These are phyloP conservation scores for Apocynum venetum DNA, from an alignment of 257 asterid species.

Conservation along the genomic window DNA sequence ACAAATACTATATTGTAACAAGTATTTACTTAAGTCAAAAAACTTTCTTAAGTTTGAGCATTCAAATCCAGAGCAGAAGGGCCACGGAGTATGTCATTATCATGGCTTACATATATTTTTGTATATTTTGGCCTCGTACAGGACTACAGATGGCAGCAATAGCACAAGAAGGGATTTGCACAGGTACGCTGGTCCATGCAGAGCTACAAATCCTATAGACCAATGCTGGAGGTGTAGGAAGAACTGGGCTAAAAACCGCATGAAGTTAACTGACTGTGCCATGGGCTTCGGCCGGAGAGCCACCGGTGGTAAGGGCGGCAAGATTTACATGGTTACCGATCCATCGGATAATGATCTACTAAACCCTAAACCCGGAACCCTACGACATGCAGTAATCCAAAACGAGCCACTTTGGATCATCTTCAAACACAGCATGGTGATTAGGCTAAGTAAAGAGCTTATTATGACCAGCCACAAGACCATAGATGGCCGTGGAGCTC, in stretches of 20 bases:
- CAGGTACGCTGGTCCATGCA: conserved; percentile 22
- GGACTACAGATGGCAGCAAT: conserved; percentile 17
- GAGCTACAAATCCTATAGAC: conserved; percentile 33
- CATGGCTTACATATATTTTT: no score
- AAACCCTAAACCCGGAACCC: conserved; percentile 31
- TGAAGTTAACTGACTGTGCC: conserved; percentile 27
- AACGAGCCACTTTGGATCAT: conserved; percentile 30
- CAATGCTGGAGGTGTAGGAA: conserved; percentile 34
- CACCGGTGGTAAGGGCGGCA: conserved; percentile 35
- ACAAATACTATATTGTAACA: no score
- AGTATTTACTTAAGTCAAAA: no score
- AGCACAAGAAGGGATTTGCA: conserved; percentile 23
- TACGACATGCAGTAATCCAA: conserved; percentile 32
- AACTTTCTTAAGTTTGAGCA: no score
- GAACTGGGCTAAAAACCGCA: conserved; percentile 27
- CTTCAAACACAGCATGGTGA: conserved; percentile 22
- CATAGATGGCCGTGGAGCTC: conserved; percentile 33
- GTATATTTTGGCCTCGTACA: not conserved
- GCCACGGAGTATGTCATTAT: no score
- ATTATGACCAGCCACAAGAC: conserved; percentile 31
- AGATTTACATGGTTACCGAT: conserved; percentile 22
- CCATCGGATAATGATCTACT: conserved; percentile 21
- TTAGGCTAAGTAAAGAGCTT: conserved; percentile 27
- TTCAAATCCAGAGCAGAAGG: no score
- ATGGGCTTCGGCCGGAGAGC: conserved; percentile 31